A percentile compares a stretch with the other conserved stretches of the same genome.
These are phyloP conservation scores for Alopecurus myosuroides DNA, from an alignment of 176 grass and related monocot genomes.

Conservation along the genomic window DNA sequence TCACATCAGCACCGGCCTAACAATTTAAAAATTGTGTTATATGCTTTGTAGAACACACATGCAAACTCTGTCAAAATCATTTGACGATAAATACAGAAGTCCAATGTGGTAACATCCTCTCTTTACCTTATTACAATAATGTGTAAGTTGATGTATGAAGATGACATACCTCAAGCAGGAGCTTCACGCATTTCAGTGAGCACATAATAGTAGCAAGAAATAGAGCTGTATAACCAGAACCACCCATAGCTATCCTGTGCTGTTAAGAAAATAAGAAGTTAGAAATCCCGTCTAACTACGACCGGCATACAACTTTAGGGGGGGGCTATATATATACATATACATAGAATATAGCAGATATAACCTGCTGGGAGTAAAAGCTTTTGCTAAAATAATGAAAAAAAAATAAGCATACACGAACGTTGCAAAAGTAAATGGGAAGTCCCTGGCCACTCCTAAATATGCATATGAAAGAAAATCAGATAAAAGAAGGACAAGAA, in stretches of 20 bases:
- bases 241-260: not conserved
- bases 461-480: not conserved
- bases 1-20: conserved; percentile 36
- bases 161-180: conserved; percentile 4
- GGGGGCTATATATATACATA: not conserved
- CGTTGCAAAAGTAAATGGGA: not conserved
- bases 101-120: not conserved
- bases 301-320: not conserved
- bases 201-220: not conserved
- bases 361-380: not conserved
- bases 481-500: not conserved
- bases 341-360: not conserved
- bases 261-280: not conserved
- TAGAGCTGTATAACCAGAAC: not conserved
- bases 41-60: not conserved
- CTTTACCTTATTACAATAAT: not conserved
- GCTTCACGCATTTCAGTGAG: not conserved
- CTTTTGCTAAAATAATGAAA: not conserved
- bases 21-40: not conserved
- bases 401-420: not conserved
- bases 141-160: not conserved
- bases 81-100: not conserved
- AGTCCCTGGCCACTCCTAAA: not conserved
- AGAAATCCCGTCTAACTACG: not conserved
- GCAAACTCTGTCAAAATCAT: not conserved